Conservation (phyloP, 305 asterid species). For the Solanum hybrid region DNA sequence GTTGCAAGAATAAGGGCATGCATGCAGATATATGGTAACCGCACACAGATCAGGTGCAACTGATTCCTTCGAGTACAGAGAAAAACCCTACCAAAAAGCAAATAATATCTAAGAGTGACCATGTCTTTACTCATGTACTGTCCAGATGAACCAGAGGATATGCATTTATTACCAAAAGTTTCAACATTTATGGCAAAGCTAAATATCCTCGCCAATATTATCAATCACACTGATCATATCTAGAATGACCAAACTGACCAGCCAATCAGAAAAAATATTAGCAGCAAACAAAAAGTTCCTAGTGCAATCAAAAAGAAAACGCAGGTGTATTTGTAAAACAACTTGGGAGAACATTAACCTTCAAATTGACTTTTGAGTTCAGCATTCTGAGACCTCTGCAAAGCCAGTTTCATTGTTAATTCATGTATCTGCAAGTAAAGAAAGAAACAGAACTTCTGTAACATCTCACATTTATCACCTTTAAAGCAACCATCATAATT, state of each 20-base stretch:
- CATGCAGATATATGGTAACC: not conserved
- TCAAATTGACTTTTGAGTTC: conserved; percentile 73
- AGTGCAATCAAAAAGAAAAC: not conserved
- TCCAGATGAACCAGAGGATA: not conserved
- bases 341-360: conserved; percentile 35
- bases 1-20: not conserved
- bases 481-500: not conserved
- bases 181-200: not conserved
- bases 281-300: not conserved
- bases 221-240: not conserved
- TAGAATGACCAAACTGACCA: not conserved
- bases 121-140: not conserved
- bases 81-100: not conserved
- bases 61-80: not conserved
- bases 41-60: not conserved
- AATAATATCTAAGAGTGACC: not conserved
- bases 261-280: not conserved
- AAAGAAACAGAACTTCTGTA: conserved; percentile 1
- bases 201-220: not conserved
- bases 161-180: not conserved
- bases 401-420: conserved; percentile 76
- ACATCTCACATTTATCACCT: not conserved
- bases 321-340: not conserved
- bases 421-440: conserved; percentile 56
- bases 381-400: conserved; percentile 71